Conservation (phyloP, 2,329 filamentous ascomycete genomes). For the Penicillium sp. region DNA sequence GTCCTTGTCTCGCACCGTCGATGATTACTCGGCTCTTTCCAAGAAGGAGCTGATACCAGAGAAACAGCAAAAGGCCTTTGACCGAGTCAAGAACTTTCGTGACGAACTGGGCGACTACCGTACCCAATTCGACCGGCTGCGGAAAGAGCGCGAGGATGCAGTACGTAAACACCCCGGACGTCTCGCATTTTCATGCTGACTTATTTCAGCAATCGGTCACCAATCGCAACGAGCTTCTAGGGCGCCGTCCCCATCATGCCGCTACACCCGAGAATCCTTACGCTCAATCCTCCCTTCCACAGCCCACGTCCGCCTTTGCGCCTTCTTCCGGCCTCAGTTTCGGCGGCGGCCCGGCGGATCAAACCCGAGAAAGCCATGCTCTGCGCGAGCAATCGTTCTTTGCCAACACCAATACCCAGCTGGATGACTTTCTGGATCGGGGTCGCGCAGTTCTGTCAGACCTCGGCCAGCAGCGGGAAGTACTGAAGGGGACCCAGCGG, state of each 20-base stretch:
- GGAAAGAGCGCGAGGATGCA: constrained; percentile 72
- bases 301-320: constrained; percentile 42
- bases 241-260: constrained; percentile 73
- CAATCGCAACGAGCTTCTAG: constrained; percentile 78
- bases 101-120: constrained; percentile 78
- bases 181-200: constrained; percentile 4
- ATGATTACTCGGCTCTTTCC: constrained; percentile 83
- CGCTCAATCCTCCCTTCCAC: constrained; percentile 56
- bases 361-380: constrained; percentile 74
- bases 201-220: constrained; percentile 54
- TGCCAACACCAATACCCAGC: constrained; percentile 71
- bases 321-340: constrained; percentile 44
- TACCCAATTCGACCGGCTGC: constrained; percentile 72
- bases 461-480: constrained; percentile 83
- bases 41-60: constrained; percentile 85
- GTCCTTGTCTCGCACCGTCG: constrained; percentile 82
- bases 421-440: constrained; percentile 91
- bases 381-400: constrained; percentile 90
- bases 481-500: constrained; percentile 91
- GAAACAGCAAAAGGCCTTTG: constrained; percentile 87
- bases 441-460: constrained; percentile 88
- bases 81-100: constrained; percentile 82
- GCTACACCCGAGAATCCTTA: constrained; percentile 94
- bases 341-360: constrained; percentile 52
- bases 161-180: constrained; percentile 36